Evolutionary conservation across 768 basidiomycete species (phyloP), one percentile per base, ranked within the genome.

Genomic region (Lactifluus pinguis): DNA sequence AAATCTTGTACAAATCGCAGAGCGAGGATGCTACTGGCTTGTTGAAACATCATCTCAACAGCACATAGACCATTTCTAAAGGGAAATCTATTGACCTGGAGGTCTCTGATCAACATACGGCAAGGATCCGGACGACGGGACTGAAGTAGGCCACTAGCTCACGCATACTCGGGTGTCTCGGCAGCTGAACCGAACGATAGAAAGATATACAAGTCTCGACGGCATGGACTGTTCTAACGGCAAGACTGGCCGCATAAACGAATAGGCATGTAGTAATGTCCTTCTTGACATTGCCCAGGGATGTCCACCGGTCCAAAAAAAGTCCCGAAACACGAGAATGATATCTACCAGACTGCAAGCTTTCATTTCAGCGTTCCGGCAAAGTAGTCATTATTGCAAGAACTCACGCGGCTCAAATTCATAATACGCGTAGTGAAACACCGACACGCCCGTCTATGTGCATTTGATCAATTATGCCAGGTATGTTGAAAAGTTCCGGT

Each of bases 401-500:
- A 19, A 61, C 60, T 61, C 50, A 52, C 55, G 14, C 39, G 32
- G 19, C 17, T 55, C 50, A n/a, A 21, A 41, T 29, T 9, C 14
- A 25, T 21, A 30, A 30, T 15, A 36, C 4, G 5, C 21, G 55
- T 36, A 47, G 53, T 32, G 34, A 36, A 13, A 19, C 30, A 45
- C 41, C 42, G 14, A 6, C 11, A 49, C 36, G 36, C 50, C 44
- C 36, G 30, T 11, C 36, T 21, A n/a, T 34, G 21, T 38, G 38
- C 32, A 36, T 44, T 39, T n/a, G 21, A 21, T 42, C 13, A 19
- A 44, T 38, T 34, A 53, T 9, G 10, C 41, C 6, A 38, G 21
- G 48, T 36, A 49, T n/a, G 41, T 49, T 6, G 30, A 62, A 19
- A 53, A n/a, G 56, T 38, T 30, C 52, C 56, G 56, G 45, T 58